phyloP scores from a whole-genome alignment of 306 rosid species.

The Vigna mungo region DNA sequence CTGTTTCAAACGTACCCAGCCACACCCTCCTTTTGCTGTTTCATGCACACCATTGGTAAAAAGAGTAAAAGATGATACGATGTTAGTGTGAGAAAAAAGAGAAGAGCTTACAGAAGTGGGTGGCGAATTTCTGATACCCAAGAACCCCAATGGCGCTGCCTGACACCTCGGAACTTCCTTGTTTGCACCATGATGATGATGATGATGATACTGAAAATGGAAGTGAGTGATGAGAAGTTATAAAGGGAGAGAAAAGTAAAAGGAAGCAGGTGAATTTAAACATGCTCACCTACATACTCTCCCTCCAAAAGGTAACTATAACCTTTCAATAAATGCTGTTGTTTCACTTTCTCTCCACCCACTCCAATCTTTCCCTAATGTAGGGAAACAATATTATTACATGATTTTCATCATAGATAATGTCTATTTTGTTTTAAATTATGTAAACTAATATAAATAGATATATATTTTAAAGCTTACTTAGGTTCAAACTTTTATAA shows the following conservation, averaged over 20 bases:
- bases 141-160: conserved; percentile 99
- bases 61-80: no score
- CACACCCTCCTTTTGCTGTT: conserved; percentile 95
- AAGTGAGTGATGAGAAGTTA: conserved; percentile 9
- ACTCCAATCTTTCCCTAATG: background rate
- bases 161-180: conserved; percentile 96
- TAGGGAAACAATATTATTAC: no score
- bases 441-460: no score
- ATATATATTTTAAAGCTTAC: no score
- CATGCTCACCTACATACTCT: conserved; percentile 47
- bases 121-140: conserved; percentile 99
- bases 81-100: no score
- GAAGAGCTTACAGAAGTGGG: conserved; percentile 74
- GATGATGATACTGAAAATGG: no score
- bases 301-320: background rate
- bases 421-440: no score
- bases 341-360: conserved; percentile 5
- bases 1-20: conserved; percentile 98
- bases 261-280: conserved; percentile 26
- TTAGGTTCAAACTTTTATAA: no score
- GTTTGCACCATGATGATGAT: conserved; percentile 72
- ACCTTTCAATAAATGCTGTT: conserved; percentile 27
- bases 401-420: no score
- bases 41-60: no score
- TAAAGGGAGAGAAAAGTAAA: conserved; percentile 9